Conservation (phyloP, 441 rosid genomes). For the Populus trichocarpa region DNA sequence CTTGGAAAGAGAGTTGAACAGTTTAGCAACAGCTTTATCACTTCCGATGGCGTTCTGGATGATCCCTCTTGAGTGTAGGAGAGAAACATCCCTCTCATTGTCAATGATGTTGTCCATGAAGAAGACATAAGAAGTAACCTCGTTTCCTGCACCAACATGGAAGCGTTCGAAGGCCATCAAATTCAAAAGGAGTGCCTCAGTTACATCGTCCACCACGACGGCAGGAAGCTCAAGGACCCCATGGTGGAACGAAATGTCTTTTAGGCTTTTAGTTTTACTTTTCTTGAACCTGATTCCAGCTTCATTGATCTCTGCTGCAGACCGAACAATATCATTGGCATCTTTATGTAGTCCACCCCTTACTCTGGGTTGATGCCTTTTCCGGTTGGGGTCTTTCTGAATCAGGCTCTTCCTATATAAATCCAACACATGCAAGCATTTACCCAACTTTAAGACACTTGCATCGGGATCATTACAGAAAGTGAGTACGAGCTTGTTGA, state of each 20-base stretch:
- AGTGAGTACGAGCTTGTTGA: slow-evolving; percentile 33
- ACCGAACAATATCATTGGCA: slow-evolving; percentile 27
- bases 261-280: slow-evolving; percentile 32
- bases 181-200: slow-evolving; percentile 41
- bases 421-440: slow-evolving; percentile 43
- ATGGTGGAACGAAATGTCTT: slow-evolving; percentile 33
- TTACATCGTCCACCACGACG: slow-evolving; percentile 36
- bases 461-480: slow-evolving; percentile 23
- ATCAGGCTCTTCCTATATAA: slow-evolving; percentile 31
- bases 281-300: slow-evolving; percentile 37
- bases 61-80: slow-evolving; percentile 40
- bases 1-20: too few relatives aligned
- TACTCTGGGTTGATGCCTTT: background rate
- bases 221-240: slow-evolving; percentile 38
- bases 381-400: slow-evolving; percentile 4
- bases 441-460: slow-evolving; percentile 6
- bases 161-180: slow-evolving; percentile 40
- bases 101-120: slow-evolving; percentile 44
- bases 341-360: background rate
- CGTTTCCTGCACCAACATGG: slow-evolving; percentile 17
- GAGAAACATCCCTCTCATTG: slow-evolving; percentile 36
- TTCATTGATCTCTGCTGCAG: slow-evolving; percentile 43
- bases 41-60: slow-evolving; percentile 40
- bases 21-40: slow-evolving; percentile 43
- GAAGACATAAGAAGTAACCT: slow-evolving; percentile 39